Percentiles rank a stretch among this genome's conserved stretches.
Evolutionary conservation across 2,329 filamentous ascomycete genomes (phyloP).

Genomic region (Amesomyces nigricolor): DNA sequence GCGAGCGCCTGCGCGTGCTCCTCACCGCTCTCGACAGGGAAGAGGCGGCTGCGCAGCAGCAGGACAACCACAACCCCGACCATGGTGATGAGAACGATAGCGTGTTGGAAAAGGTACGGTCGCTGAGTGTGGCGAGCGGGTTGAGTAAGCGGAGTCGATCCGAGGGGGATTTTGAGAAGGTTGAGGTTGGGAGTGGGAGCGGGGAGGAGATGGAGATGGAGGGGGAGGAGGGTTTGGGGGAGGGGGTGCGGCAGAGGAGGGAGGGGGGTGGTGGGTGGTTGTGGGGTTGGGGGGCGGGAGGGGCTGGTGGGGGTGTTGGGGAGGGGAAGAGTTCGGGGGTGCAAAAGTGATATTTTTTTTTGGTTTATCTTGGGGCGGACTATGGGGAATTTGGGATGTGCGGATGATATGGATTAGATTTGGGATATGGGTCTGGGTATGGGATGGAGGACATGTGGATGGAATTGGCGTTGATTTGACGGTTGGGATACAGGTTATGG

Average conservation of each 20-base stretch:
- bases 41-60: conserved; percentile 44
- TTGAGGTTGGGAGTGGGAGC: conserved; percentile 65
- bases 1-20: conserved; percentile 68
- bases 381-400: neutral
- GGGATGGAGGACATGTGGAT: neutral
- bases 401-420: neutral
- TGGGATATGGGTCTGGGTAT: neutral
- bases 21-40: conserved; percentile 75
- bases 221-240: conserved; percentile 18
- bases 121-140: conserved; percentile 52
- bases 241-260: conserved; percentile 21
- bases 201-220: conserved; percentile 42
- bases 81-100: conserved; percentile 24
- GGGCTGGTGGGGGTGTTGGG: conserved; percentile 20
- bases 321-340: conserved; percentile 36
- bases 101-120: conserved; percentile 31
- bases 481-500: neutral
- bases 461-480: neutral
- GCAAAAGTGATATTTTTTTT: conserved; percentile 27
- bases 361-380: too few relatives aligned
- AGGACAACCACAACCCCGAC: neutral
- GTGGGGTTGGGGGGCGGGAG: conserved; percentile 40
- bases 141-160: conserved; percentile 71
- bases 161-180: conserved; percentile 84
- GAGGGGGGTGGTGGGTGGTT: conserved; percentile 39